phyloP scores from a whole-genome alignment of 805 yeast genomes.

The Citeromyces matritensis region DNA sequence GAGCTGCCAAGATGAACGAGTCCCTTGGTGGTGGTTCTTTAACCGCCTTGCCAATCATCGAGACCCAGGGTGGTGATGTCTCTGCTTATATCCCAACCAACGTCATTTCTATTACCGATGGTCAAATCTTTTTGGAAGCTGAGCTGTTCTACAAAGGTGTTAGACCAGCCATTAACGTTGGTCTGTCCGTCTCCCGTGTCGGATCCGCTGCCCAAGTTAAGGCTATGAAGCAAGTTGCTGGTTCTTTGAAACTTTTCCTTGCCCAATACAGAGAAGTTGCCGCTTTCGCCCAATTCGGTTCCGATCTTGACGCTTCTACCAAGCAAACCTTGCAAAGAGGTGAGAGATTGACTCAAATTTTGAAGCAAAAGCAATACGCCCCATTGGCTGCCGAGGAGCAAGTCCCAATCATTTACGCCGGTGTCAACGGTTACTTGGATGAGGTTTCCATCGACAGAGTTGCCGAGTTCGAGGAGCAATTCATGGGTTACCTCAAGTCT shows the following conservation, averaged over 20 bases:
- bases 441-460: slow-evolving; percentile 70
- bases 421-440: slow-evolving; percentile 99
- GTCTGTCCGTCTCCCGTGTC: slow-evolving; percentile 99
- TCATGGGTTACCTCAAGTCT: slow-evolving; percentile 84
- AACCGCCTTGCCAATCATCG: slow-evolving; percentile 93
- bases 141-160: slow-evolving; percentile 99
- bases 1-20: slow-evolving; percentile 95
- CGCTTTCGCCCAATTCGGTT: slow-evolving; percentile 99
- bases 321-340: slow-evolving; percentile 98
- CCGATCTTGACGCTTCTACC: slow-evolving; percentile 99
- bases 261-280: slow-evolving; percentile 99
- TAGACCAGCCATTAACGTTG: slow-evolving; percentile 99
- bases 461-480: slow-evolving; percentile 82
- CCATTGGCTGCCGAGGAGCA: slow-evolving; percentile 98
- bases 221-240: slow-evolving; percentile 99
- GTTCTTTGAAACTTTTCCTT: slow-evolving; percentile 98
- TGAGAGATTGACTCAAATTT: slow-evolving; percentile 98
- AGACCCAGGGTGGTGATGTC: slow-evolving; percentile 99
- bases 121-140: slow-evolving; percentile 98
- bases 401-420: slow-evolving; percentile 97
- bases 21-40: slow-evolving; percentile 84
- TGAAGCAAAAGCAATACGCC: slow-evolving; percentile 93
- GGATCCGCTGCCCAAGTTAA: slow-evolving; percentile 99
- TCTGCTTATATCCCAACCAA: slow-evolving; percentile 96
- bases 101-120: slow-evolving; percentile 95